Conservation (phyloP, 1,284 basidiomycete species). For the Moesziomyces parantarcticus region DNA sequence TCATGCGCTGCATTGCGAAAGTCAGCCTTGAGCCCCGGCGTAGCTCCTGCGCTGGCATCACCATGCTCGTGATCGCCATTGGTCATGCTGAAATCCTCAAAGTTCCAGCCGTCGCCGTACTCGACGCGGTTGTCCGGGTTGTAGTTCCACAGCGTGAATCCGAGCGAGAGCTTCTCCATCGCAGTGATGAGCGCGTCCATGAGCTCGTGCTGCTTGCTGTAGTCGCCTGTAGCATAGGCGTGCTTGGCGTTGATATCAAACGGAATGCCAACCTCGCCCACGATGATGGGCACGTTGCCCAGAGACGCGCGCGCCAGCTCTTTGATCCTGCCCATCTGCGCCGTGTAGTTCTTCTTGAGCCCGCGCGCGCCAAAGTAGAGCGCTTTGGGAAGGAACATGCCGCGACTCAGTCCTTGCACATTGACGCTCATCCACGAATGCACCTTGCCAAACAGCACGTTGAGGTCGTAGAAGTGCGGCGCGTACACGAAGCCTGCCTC, state of each 20-base stretch:
- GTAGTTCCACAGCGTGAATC: constrained; percentile 83
- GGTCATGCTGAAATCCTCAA: constrained; percentile 75
- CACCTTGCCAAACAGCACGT: constrained; percentile 63
- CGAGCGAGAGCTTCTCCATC: constrained; percentile 63
- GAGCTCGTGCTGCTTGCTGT: constrained; percentile 69
- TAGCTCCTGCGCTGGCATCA: constrained; percentile 1
- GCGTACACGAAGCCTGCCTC: constrained; percentile 52
- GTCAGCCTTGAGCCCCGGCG: constrained; percentile 52
- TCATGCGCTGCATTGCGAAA: constrained; percentile 68
- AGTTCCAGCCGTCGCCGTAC: constrained; percentile 91
- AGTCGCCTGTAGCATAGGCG: constrained; percentile 74
- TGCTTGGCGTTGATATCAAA: constrained; percentile 61
- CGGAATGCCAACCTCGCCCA: constrained; percentile 65
- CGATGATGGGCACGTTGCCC: constrained; percentile 55
- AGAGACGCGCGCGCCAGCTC: constrained; percentile 44
- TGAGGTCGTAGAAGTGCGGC: constrained; percentile 67
- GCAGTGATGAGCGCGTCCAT: constrained; percentile 66
- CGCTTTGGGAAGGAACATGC: constrained; percentile 57
- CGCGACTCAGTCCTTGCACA: constrained; percentile 62
- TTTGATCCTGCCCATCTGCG: constrained; percentile 49
- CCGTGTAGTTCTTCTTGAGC: constrained; percentile 47
- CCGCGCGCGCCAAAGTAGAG: constrained; percentile 61
- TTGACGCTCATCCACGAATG: constrained; percentile 61
- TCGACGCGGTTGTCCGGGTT: constrained; percentile 85
- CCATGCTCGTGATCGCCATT: constrained; percentile 76